phyloP scores from a whole-genome alignment of 2,329 filamentous ascomycete genomes.

The Diplodia mutila region DNA sequence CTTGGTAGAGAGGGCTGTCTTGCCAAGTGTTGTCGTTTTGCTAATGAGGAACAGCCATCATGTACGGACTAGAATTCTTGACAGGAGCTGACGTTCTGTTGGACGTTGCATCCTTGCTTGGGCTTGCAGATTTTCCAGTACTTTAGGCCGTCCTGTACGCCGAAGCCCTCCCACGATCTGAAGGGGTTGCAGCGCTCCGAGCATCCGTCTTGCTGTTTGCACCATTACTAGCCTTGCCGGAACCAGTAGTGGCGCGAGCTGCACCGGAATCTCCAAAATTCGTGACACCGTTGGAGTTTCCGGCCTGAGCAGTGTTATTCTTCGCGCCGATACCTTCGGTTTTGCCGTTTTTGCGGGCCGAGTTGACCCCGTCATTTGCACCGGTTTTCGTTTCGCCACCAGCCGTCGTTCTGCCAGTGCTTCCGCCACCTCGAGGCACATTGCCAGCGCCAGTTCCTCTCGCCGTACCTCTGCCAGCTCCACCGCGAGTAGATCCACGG shows the following conservation, averaged over 20 bases:
- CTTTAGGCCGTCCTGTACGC: neutral
- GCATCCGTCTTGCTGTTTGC: neutral
- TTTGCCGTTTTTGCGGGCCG: neutral
- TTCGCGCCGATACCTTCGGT: neutral
- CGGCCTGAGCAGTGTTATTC: neutral
- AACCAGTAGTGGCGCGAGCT: neutral
- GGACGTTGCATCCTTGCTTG: neutral
- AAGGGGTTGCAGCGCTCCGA: neutral
- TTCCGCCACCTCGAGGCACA: conserved; percentile 13
- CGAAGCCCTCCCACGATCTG: neutral
- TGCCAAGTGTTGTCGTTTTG: neutral
- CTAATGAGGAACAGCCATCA: neutral
- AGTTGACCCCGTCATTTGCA: neutral
- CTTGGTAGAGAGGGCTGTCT: neutral
- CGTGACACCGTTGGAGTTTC: neutral
- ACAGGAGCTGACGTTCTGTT: neutral
- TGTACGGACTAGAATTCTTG: neutral
- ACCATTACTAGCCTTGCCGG: neutral
- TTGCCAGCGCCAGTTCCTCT: neutral
- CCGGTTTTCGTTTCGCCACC: neutral
- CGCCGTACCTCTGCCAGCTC: neutral
- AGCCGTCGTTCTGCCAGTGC: conserved; percentile 3
- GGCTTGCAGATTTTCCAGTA: neutral
- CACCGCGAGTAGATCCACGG: neutral
- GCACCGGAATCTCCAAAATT: neutral